A percentile compares a stretch with the other conserved stretches of the same genome.
phyloP scores from a whole-genome alignment of 257 asterid genomes.

The Thymus mandschuricus region DNA sequence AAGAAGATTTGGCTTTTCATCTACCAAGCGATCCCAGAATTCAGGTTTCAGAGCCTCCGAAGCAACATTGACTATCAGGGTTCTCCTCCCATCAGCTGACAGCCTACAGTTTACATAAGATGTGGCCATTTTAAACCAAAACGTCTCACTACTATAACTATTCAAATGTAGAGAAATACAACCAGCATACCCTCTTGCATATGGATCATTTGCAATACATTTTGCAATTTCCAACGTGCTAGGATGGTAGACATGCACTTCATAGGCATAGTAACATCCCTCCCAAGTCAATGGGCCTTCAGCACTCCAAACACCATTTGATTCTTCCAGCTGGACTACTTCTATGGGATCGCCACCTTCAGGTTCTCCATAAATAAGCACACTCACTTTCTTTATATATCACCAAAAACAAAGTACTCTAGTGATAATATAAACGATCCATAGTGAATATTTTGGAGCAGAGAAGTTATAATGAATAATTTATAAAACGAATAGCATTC shows the following conservation, averaged over 20 bases:
- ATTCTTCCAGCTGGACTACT: constrained; percentile 69
- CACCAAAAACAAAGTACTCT: constrained; percentile 28
- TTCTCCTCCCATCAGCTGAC: constrained; percentile 77
- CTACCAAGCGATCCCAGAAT: constrained; percentile 77
- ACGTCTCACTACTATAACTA: constrained; percentile 14
- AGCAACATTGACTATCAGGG: constrained; percentile 70
- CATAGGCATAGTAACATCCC: constrained; percentile 89
- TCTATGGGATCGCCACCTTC: constrained; percentile 55
- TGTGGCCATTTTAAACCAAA: constrained; percentile 24
- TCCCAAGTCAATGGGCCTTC: constrained; percentile 81
- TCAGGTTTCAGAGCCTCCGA: constrained; percentile 81
- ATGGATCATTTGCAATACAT: constrained; percentile 87
- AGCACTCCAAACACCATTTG: constrained; percentile 83
- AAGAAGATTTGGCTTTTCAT: constrained; percentile 69
- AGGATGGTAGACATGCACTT: constrained; percentile 85
- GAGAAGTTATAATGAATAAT: not conserved
- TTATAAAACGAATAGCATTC: constrained; percentile 16
- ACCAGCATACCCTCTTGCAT: constrained; percentile 82
- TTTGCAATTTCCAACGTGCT: constrained; percentile 76
- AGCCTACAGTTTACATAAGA: constrained; percentile 55
- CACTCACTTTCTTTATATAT: constrained; percentile 62
- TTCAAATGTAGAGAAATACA: constrained; percentile 22
- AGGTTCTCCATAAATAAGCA: constrained; percentile 60
- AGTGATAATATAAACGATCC: constrained; percentile 20
- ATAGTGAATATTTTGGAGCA: constrained; percentile 19